Conservation (phyloP, 768 basidiomycete species). For the Mycena filopes region DNA sequence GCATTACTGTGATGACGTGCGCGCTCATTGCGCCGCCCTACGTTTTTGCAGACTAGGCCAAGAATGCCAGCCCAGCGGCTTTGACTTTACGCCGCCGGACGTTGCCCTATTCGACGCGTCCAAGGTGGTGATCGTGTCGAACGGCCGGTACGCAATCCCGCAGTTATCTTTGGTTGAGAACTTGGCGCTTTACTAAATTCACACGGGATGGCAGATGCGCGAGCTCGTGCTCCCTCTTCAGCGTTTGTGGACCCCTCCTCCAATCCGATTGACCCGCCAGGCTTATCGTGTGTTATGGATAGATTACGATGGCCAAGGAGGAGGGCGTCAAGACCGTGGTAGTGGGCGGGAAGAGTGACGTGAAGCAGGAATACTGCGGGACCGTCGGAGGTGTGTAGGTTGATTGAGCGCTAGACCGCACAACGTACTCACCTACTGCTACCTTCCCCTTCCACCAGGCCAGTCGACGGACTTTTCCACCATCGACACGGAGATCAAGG, state of each 20-base stretch:
- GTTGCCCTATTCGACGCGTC: constrained; percentile 60
- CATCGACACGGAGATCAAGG: constrained; percentile 71
- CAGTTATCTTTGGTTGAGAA: neutral
- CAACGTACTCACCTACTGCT: neutral
- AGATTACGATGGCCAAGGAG: constrained; percentile 70
- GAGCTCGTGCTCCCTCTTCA: constrained; percentile 60
- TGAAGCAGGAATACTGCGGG: constrained; percentile 67
- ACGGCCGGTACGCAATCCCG: constrained; percentile 49
- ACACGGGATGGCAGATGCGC: constrained; percentile 45
- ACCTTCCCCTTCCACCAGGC: constrained; percentile 31
- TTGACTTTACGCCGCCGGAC: constrained; percentile 48
- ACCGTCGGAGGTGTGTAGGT: constrained; percentile 56
- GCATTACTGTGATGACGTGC: too few relatives aligned
- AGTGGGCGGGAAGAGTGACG: constrained; percentile 58
- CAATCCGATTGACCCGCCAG: neutral
- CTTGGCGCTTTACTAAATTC: neutral
- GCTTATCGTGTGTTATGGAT: constrained; percentile 25
- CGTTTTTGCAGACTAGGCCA: constrained; percentile 52
- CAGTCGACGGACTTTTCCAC: constrained; percentile 68
- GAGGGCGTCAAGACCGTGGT: constrained; percentile 68
- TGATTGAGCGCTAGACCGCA: neutral
- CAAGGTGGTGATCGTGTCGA: constrained; percentile 63
- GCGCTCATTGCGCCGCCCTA: constrained; percentile 1
- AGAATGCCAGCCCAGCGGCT: constrained; percentile 52
- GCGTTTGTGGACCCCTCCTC: constrained; percentile 41